Conservation (phyloP, 352 stramenopile genomes). For the Pythium brachiatum region DNA sequence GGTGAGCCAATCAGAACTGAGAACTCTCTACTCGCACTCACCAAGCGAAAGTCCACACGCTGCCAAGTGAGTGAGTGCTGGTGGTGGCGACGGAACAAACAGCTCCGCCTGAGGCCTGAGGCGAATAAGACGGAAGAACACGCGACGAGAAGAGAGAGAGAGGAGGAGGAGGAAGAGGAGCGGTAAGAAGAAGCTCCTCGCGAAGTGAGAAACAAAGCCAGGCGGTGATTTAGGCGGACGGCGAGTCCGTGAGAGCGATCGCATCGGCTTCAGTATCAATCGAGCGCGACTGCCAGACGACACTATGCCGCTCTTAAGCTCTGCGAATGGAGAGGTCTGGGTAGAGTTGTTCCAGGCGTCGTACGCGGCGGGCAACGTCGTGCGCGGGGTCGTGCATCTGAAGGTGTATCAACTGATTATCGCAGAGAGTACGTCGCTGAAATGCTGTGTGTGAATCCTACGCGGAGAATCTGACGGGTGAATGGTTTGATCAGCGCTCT, state of each 20-base stretch:
- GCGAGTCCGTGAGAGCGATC: too few species aligned
- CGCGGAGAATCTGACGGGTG: background rate
- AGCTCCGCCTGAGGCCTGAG: too few species aligned
- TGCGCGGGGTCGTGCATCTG: conserved; percentile 49
- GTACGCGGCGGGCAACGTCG: conserved; percentile 54
- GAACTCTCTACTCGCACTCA: too few species aligned
- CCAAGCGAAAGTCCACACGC: background rate
- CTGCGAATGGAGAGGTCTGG: conserved; percentile 48
- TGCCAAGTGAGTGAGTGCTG: too few species aligned
- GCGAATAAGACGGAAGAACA: too few species aligned
- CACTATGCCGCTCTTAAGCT: conserved; percentile 25
- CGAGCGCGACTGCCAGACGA: conserved; percentile 11
- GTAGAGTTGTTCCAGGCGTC: conserved; percentile 41
- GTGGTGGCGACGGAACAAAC: too few species aligned
- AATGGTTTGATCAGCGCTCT: conserved; percentile 33
- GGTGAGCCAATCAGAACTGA: background rate
- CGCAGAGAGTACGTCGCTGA: conserved; percentile 39
- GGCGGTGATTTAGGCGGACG: too few species aligned
- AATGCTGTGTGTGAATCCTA: background rate
- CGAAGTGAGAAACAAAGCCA: too few species aligned
- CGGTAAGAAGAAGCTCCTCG: too few species aligned
- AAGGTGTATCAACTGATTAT: conserved; percentile 42
- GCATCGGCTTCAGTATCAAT: conserved; percentile 2
- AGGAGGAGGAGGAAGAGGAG: too few species aligned
- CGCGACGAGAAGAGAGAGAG: too few species aligned